Base-by-base conservation (phyloP, 1,284 basidiomycete species). In the Ceratobasidium sp. region DNA sequence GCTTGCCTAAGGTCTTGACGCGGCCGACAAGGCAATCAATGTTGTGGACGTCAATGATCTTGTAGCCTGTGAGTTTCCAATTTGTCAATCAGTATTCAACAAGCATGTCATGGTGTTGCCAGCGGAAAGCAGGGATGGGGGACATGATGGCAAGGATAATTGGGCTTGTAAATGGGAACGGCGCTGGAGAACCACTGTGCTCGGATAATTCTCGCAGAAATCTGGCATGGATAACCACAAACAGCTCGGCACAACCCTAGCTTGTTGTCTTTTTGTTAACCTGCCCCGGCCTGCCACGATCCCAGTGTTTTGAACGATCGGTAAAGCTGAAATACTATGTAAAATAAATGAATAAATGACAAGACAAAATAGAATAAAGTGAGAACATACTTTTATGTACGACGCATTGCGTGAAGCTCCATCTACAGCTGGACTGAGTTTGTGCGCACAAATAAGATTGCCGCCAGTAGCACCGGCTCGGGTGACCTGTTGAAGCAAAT, bases 141-240 rank as follows among this genome's bases (percentile, higher is more conserved):
- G 49, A 64, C 15, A 66, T 26, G 15, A 49, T 33, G 3, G 72
- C 72, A 55, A 76, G 26, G 2, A 66, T 39, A 33, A 64, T 20
- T 15, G 26, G 26, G 15, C 46, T 4, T 46, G 44, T 5, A 23
- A 10, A 20, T 7, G 40, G 39, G 40, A 6, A 20, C 20, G 1
- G 42, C 28, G 5, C 82, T 60, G 23, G 26, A 39, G 26, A n/a
- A 26, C 49, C 33, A 81, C 63, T 18, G n/a, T n/a, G n/a, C n/a
- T 78, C 53, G 51, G 12, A 4, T 3, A 73, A 3, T 5, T 28
- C n/a, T 26, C 13, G 40, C 10, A 73, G 13, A 33, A 73, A 63
- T 18, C 63, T 55, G 49, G 40, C 20, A 26, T 73, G 58, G 51
- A 63, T 63, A 3, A 61, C 44, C 49, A 73, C 13, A 60, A 73